These are phyloP conservation scores for Yamagishiella unicocca DNA, from an alignment of 139 green algal species.

Conservation along the genomic window DNA sequence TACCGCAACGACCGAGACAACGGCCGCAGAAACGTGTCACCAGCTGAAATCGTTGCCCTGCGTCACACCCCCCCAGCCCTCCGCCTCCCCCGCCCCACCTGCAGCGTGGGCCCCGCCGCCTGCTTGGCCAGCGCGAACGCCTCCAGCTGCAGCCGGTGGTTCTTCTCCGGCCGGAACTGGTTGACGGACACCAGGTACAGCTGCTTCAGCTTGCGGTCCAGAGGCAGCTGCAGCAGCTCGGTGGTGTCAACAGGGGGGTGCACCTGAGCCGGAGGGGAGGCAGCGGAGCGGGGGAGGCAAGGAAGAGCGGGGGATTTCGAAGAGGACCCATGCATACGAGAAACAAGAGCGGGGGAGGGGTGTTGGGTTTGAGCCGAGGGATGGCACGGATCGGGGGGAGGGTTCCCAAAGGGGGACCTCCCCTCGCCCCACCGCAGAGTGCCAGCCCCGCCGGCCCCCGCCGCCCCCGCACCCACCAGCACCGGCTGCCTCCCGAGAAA, in stretches of 20 bases:
- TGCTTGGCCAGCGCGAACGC: constrained; percentile 63
- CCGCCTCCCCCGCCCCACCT: background rate
- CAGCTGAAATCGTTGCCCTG: too few relatives aligned
- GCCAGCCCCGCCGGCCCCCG: background rate
- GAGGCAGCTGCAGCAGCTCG: constrained; percentile 79
- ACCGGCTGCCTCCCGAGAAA: constrained; percentile 54
- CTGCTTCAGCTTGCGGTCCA: constrained; percentile 85
- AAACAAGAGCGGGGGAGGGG: background rate
- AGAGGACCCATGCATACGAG: too few relatives aligned
- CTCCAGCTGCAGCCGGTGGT: constrained; percentile 81
- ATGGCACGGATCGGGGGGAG: too few relatives aligned
- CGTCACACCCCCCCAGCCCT: constrained; percentile 35
- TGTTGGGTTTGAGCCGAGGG: background rate
- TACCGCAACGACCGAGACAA: too few relatives aligned
- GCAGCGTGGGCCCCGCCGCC: constrained; percentile 28
- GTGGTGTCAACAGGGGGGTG: constrained; percentile 92
- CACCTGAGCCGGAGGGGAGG: constrained; percentile 61
- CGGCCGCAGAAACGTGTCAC: too few relatives aligned
- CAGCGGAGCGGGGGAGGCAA: too few relatives aligned
- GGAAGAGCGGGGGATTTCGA: too few relatives aligned
- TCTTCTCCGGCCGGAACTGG: constrained; percentile 97
- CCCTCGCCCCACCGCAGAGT: background rate
- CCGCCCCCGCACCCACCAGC: constrained; percentile 19
- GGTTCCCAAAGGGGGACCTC: too few relatives aligned
- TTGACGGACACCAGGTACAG: constrained; percentile 89